Base-by-base conservation (phyloP, 2,329 filamentous ascomycete genomes). In the Stagonosporopsis chrysanthemi region DNA sequence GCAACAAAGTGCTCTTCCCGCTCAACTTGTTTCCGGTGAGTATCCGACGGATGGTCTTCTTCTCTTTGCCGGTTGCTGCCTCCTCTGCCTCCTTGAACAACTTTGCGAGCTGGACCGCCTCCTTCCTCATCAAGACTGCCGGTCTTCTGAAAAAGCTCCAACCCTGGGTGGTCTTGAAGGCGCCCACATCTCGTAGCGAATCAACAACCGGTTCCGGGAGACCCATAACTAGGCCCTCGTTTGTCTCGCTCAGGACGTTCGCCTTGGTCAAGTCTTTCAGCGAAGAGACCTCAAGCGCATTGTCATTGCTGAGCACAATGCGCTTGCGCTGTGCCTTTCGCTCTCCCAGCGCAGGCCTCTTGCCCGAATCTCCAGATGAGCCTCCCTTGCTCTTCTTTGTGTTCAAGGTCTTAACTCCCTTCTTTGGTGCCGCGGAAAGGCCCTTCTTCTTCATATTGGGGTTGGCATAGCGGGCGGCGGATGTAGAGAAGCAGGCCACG, bases 261-360 rank as follows among this genome's bases (percentile, higher is more conserved):
- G 83, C 79, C 17, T 83, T 76, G 77, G 89, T 79, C 52, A 96
- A 72, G 45, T 88, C 83, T 58, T 83, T 78, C 65, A 96, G 81
- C 11, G 86, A 90, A 23, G 81, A 73, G 7, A 98, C 89, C 58
- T 89, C 86, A 35, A 97, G 81, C 46, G 95, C 95, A 79, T 97
- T 98, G 77, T 91, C 90, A 80, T 98, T 99, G 82, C 90, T 94
- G 59, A 99, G 86, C 58, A 96, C 88, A 70, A 99, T 91, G 66
- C 91, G 88, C 81, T 96, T 97, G 64, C 92, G 88, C 73, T 91
- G 82, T 26, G 91, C 90, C 79, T 92, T 96, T 65, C 93, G 87
- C 82, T 97, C 93, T 64, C 93, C 94, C 3, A 86, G 83, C 12
- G 81, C 81, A 19, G 90, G 89, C 15, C 86, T 82, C 76, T 78